phyloP scores from a whole-genome alignment of 2,329 filamentous ascomycete genomes.

The Fusarium hostae region DNA sequence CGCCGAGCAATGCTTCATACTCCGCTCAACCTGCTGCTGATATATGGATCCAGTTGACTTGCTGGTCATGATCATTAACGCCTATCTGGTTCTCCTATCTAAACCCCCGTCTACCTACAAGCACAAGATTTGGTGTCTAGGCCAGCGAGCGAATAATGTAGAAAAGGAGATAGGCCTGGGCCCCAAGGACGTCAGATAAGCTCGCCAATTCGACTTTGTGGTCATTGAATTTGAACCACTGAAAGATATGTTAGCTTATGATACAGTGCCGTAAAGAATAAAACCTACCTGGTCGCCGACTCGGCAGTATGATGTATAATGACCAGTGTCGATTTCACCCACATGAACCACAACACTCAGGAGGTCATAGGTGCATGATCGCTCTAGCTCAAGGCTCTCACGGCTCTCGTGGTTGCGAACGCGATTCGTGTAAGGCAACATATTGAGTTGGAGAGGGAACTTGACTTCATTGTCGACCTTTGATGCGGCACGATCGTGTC shows the following conservation, averaged over 20 bases:
- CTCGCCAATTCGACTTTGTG: constrained; percentile 88
- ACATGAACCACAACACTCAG: constrained; percentile 92
- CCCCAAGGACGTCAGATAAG: constrained; percentile 84
- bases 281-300: constrained; percentile 73
- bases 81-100: constrained; percentile 1
- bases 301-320: constrained; percentile 90
- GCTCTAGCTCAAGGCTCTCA: constrained; percentile 67
- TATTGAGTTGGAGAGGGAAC: constrained; percentile 88
- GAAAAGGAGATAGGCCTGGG: constrained; percentile 91
- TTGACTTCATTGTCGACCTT: constrained; percentile 90
- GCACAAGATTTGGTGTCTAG: constrained; percentile 42
- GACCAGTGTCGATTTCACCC: constrained; percentile 90
- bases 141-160: constrained; percentile 77
- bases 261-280: background rate
- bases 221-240: constrained; percentile 98
- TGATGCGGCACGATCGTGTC: constrained; percentile 75
- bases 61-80: constrained; percentile 22
- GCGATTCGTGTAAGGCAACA: constrained; percentile 87
- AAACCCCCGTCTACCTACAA: background rate
- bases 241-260: constrained; percentile 28
- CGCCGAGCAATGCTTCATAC: constrained; percentile 38
- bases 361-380: constrained; percentile 84
- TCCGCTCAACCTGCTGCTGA: constrained; percentile 12
- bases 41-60: background rate
- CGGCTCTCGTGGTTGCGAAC: constrained; percentile 62